Evolutionary conservation across 129 eudicot genomes (phyloP).

Genomic region (Ambrosia trifida): DNA sequence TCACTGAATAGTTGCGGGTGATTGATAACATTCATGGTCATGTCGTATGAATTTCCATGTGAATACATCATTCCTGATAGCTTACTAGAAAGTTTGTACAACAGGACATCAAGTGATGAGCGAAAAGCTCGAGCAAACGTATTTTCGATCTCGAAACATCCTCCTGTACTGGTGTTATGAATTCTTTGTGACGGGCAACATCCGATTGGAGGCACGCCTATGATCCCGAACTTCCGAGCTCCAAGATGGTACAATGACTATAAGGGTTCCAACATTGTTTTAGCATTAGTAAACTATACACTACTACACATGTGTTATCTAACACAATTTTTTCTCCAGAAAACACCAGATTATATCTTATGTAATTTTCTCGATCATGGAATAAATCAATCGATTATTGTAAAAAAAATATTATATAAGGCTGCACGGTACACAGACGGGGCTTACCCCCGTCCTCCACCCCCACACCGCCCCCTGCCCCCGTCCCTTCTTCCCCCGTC

Average conservation of each 20-base stretch:
- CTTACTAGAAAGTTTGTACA: slow-evolving; percentile 41
- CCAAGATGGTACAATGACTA: slow-evolving; percentile 66
- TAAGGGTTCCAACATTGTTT: too few relatives aligned
- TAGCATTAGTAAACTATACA: too few relatives aligned
- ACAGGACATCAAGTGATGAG: slow-evolving; percentile 40
- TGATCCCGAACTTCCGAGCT: slow-evolving; percentile 70
- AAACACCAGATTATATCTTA: too few relatives aligned
- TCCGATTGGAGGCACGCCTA: slow-evolving; percentile 63
- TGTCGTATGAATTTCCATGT: slow-evolving; percentile 58
- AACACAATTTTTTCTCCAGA: too few relatives aligned
- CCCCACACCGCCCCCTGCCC: too few relatives aligned
- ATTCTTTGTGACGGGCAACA: slow-evolving; percentile 69
- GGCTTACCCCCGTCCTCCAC: too few relatives aligned
- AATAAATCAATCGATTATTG: too few relatives aligned
- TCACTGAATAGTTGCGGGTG: slow-evolving; percentile 51
- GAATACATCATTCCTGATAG: slow-evolving; percentile 57
- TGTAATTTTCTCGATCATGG: too few relatives aligned
- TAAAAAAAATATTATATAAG: too few relatives aligned
- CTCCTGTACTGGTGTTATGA: slow-evolving; percentile 40
- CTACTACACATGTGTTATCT: too few relatives aligned
- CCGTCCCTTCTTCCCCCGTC: too few relatives aligned
- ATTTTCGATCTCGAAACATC: slow-evolving; percentile 52
- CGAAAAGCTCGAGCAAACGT: slow-evolving; percentile 47
- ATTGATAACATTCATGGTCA: slow-evolving; percentile 54
- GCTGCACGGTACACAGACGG: too few relatives aligned